These are phyloP conservation scores for Chlamydomonas eustigma DNA, from an alignment of 139 green algal species.

Conservation along the genomic window DNA sequence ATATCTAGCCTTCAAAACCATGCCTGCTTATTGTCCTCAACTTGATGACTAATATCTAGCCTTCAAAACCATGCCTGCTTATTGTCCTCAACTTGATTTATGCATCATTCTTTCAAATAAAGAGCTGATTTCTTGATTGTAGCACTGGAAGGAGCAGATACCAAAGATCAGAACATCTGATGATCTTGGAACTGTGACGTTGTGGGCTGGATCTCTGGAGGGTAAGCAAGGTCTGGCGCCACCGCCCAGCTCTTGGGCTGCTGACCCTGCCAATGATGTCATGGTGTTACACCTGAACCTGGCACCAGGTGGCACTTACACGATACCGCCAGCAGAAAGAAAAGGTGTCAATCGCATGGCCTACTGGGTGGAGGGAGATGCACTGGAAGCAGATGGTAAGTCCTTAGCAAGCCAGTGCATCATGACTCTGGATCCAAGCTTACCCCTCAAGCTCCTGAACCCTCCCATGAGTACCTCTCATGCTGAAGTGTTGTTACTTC, in stretches of 20 bases:
- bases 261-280: not conserved
- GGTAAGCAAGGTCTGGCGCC: not conserved
- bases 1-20: not conserved
- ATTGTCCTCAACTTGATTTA: not conserved
- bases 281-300: slow-evolving; percentile 3
- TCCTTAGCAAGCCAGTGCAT: not conserved
- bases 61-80: not conserved
- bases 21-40: not conserved
- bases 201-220: not conserved
- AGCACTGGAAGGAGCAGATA: not conserved
- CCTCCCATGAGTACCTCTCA: not conserved
- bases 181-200: not conserved
- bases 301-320: not conserved
- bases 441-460: not conserved
- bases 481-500: not conserved
- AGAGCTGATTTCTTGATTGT: no score
- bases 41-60: not conserved
- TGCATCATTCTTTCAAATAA: no score
- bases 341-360: not conserved
- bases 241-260: not conserved
- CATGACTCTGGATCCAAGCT: not conserved
- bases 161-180: not conserved
- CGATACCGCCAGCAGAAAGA: not conserved
- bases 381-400: not conserved
- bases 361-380: not conserved